Base-by-base conservation (phyloP, 768 basidiomycete genomes). In the Pleurotus djamor region DNA sequence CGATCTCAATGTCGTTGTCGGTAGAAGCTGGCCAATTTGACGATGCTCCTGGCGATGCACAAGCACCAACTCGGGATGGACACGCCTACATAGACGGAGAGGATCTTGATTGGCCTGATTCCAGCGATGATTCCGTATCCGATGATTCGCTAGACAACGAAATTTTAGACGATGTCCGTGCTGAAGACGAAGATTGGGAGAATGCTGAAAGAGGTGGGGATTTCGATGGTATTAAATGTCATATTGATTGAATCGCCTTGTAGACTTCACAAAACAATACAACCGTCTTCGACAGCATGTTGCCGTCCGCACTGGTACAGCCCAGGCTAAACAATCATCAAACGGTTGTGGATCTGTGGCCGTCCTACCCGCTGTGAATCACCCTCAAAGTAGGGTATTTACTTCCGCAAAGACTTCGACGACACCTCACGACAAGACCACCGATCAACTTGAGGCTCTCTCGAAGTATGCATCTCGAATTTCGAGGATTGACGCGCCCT, bases 221-320 rank as follows among this genome's bases (percentile, higher is more conserved):
- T 33, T 44, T 51, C 59, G n/a, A 36, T 55, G 21, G 12, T 28
- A 48, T 49, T 13, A 1, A 5, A 4, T 33, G 2, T 14, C 17
- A 17, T 9, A 41, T 41, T n/a, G 14, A 5, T 28, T 37, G 37
- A 16, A 7, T 57, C 58, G 44, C 60, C 64, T 61, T 57, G 59
- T 61, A 97, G 97, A 99, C 76, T 98, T 99, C 67, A 98, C 97
- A 36, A 98, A 98, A 74, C 95, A 98, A 67, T 99, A 92, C 74
- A 98, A 98, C 74, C 89, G 97, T 21, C 79, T 98, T 34, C 79
- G 91, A 52, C 96, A 98, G 70, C 93, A 98, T 70, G 88, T 92
- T 59, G 91, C 91, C 17, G 89, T 94, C 4, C 87, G 87, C 38
- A 84, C 85, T 14, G 91, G 92, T 2, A 84, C 79, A 58, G 89